These are phyloP conservation scores for Lodderomyces pseudojiufengensis DNA, from an alignment of 1,139 yeast species.

Conservation along the genomic window DNA sequence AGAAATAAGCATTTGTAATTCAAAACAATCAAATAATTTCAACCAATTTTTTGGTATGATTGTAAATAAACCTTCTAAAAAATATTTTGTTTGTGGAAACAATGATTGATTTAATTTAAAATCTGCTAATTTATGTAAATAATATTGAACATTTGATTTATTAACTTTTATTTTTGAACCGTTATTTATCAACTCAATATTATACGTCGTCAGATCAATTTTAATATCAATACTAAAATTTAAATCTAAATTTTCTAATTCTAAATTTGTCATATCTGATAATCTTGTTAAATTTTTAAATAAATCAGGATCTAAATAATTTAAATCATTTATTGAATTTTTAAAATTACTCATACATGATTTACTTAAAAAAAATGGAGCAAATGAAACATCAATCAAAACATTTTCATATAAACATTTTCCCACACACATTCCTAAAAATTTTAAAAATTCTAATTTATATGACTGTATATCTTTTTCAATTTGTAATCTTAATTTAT, in stretches of 20 bases:
- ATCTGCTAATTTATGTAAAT: conserved; percentile 74
- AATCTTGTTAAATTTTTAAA: conserved; percentile 65
- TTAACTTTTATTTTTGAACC: conserved; percentile 59
- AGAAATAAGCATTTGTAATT: conserved; percentile 78
- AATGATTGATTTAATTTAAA: conserved; percentile 70
- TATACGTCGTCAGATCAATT: conserved; percentile 32
- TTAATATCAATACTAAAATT: conserved; percentile 59
- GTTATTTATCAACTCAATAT: conserved; percentile 52
- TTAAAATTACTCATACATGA: conserved; percentile 48
- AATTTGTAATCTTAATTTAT: conserved; percentile 20
- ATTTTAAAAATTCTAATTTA: conserved; percentile 46
- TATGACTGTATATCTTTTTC: conserved; percentile 27
- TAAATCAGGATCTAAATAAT: conserved; percentile 64
- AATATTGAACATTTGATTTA: conserved; percentile 61
- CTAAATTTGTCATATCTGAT: conserved; percentile 51
- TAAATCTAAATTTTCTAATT: conserved; percentile 57
- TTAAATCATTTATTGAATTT: conserved; percentile 75
- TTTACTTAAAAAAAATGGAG: conserved; percentile 80
- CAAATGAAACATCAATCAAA: conserved; percentile 77
- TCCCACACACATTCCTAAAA: conserved; percentile 80
- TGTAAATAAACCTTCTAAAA: conserved; percentile 67
- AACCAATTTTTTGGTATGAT: conserved; percentile 75
- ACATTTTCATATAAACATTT: conserved; percentile 87
- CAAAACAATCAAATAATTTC: conserved; percentile 77
- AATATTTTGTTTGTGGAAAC: conserved; percentile 55